A percentile compares a stretch with the other conserved stretches of the same genome.
Conservation (phyloP, 1,284 basidiomycete genomes). For the Naganishia sp. region DNA sequence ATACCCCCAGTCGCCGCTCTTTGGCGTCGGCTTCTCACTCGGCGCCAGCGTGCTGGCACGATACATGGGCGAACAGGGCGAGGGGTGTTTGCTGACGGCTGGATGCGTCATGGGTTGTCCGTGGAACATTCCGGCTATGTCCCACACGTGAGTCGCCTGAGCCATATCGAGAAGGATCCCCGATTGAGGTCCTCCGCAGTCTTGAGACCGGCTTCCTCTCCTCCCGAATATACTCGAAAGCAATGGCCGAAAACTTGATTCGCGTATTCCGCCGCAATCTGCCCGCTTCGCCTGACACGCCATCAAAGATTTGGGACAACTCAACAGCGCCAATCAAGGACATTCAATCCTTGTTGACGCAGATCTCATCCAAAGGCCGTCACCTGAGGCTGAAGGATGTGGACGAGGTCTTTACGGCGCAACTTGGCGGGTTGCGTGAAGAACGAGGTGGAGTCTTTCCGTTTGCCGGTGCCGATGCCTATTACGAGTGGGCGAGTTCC, state of each 20-base stretch:
- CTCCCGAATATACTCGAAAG: constrained; percentile 74
- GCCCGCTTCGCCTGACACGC: constrained; percentile 38
- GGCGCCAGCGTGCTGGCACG: constrained; percentile 91
- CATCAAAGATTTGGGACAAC: constrained; percentile 3
- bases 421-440: constrained; percentile 72
- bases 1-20: constrained; percentile 77
- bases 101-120: constrained; percentile 76
- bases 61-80: constrained; percentile 84
- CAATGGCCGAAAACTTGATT: constrained; percentile 77
- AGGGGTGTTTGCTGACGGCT: constrained; percentile 70
- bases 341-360: neutral
- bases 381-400: constrained; percentile 39
- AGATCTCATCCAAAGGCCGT: constrained; percentile 19
- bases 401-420: constrained; percentile 65
- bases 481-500: constrained; percentile 71
- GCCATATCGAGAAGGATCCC: neutral
- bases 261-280: constrained; percentile 67
- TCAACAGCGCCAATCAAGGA: constrained; percentile 11
- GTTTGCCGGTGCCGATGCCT: constrained; percentile 71
- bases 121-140: constrained; percentile 51
- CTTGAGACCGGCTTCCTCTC: constrained; percentile 67
- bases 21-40: constrained; percentile 90
- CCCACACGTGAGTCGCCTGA: constrained; percentile 35
- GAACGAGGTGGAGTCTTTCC: constrained; percentile 65
- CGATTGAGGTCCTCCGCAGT: constrained; percentile 25